Conservation (phyloP, 1,139 yeast species). For the Yamadazyma songkhlaensis region DNA sequence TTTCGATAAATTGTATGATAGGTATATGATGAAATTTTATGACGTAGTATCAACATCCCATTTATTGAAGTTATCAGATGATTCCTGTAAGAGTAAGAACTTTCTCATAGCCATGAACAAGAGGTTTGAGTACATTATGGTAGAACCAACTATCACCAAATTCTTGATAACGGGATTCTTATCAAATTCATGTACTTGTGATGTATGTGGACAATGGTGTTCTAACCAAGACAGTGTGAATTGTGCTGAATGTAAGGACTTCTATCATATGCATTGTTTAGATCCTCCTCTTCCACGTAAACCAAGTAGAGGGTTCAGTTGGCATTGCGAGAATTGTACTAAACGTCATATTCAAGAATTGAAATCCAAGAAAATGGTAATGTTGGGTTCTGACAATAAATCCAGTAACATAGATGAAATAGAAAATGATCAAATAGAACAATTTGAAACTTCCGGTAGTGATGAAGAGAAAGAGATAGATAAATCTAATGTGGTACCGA, state of each 20-base stretch:
- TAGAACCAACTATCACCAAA: conserved; percentile 68
- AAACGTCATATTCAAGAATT: conserved; percentile 35
- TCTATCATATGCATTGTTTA: conserved; percentile 79
- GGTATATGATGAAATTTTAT: conserved; percentile 81
- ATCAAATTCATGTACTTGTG: conserved; percentile 55
- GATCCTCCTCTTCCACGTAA: conserved; percentile 80
- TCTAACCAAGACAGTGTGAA: conserved; percentile 69
- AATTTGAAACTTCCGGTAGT: neutral
- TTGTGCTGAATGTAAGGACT: conserved; percentile 73
- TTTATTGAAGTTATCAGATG: conserved; percentile 8
- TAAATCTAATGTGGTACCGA: conserved; percentile 26
- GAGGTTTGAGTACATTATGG: conserved; percentile 70
- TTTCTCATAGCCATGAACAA: conserved; percentile 63
- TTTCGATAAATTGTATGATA: conserved; percentile 82
- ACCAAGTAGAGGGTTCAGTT: conserved; percentile 86
- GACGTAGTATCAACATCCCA: conserved; percentile 46
- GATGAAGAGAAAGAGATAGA: neutral
- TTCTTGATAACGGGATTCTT: conserved; percentile 63
- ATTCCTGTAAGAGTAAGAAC: conserved; percentile 42
- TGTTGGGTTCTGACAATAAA: conserved; percentile 45
- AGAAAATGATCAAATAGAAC: conserved; percentile 4
- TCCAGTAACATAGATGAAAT: conserved; percentile 25
- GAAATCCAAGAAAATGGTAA: conserved; percentile 30
- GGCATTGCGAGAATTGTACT: conserved; percentile 88
- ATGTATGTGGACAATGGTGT: conserved; percentile 83